Evolutionary conservation across 2,329 filamentous ascomycete genomes (phyloP).

Genomic region (Hawksworthiomyces lignivorus): DNA sequence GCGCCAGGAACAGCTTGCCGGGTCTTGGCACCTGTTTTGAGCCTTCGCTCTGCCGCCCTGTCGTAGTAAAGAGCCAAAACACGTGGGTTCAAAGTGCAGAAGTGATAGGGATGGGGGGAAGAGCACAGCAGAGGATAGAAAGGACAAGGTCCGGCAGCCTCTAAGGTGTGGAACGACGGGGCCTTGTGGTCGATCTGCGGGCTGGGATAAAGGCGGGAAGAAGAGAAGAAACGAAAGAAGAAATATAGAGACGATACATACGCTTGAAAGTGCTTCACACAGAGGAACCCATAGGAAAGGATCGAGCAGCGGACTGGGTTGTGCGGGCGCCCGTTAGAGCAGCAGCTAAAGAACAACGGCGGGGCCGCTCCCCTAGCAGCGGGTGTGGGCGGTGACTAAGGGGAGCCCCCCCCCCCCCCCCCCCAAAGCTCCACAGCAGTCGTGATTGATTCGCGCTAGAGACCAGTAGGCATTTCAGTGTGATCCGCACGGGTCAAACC

Average conservation of each 20-base stretch:
- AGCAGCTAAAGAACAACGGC: neutral
- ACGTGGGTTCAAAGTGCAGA: conserved; percentile 1
- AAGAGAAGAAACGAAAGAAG: no score
- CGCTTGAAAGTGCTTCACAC: no score
- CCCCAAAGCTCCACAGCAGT: neutral
- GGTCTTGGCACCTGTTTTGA: conserved; percentile 9
- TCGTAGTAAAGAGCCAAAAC: conserved; percentile 5
- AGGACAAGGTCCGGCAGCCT: no score
- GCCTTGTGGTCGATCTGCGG: conserved; percentile 3
- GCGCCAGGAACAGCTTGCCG: conserved; percentile 5
- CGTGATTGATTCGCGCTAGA: conserved; percentile 13
- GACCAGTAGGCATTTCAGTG: conserved; percentile 7
- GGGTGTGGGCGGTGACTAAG: no score
- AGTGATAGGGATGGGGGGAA: neutral
- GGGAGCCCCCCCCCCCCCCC: no score
- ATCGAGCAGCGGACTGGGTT: no score
- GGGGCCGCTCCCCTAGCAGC: no score
- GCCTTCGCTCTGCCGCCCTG: conserved; percentile 4
- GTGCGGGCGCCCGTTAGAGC: no score
- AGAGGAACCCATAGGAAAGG: no score
- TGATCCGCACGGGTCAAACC: conserved; percentile 16
- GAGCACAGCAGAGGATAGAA: neutral
- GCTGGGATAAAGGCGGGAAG: no score
- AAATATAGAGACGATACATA: no score
- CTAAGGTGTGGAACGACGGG: neutral